Evolutionary conservation across 345 rosid genomes (phyloP), one percentile per base, ranked within the genome.

Genomic region (Euphorbia tirucalli): DNA sequence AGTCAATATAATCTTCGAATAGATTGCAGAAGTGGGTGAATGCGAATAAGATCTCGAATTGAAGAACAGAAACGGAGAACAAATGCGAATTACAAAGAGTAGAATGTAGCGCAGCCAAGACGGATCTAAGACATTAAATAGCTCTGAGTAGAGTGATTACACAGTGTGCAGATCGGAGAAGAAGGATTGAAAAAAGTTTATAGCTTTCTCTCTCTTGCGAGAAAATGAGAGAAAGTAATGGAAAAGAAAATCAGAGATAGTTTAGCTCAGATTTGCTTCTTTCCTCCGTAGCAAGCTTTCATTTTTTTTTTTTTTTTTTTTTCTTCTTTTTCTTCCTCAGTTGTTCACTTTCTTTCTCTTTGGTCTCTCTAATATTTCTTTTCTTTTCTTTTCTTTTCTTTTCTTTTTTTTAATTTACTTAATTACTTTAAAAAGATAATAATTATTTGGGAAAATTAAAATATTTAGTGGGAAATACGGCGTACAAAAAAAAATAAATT

Each of bases 111-210:
- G 41, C 49, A 72, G 19, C 65, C 21, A 65, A 60, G 75, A 31
- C 43, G 84, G 92, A 86, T 88, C 89, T 77, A 83, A 44, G 48
- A 68, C 84, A 83, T 65, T 78, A n/a, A 76, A 35, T 81, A 73
- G 31, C 65, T 35, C 10, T 37, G 16, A 52, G 27, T 30, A 35
- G 15, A 70, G 41, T 63, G 50, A 63, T 46, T 63, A 48, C 30
- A 48, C 41, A 28, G 69, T 32, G 50, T 18, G 63, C 74, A 77
- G 88, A 81, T 80, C 85, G 88, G 74, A 35, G 30, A 63, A 57
- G 82, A 78, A 69, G 72, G 77, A 64, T 71, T 69, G n/a, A 55
- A 18, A 55, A 18, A 41, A 61, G 60, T 71, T 71, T 78, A n/a
- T 21, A 54, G 57, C 30, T 62, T 73, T 74, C 82, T 73, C 78